Evolutionary conservation across 768 basidiomycete species (phyloP).

Genomic region (Austroboletus festivus): DNA sequence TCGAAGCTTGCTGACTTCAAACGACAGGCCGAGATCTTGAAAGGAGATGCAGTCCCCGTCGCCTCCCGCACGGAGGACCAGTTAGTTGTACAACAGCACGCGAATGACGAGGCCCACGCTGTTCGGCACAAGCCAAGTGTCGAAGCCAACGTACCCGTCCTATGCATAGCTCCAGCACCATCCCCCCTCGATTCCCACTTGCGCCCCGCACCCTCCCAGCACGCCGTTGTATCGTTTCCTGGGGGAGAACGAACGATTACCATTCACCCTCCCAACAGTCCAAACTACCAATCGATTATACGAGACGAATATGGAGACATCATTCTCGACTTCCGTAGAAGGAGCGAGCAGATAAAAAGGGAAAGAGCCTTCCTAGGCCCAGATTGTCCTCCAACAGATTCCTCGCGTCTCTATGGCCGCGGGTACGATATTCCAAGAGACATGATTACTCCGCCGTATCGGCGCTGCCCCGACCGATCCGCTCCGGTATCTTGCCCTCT

Average conservation of each 20-base stretch:
- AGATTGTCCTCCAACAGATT: no score
- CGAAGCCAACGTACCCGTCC: neutral
- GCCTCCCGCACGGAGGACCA: conserved; percentile 2
- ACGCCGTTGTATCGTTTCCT: conserved; percentile 15
- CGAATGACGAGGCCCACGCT: conserved; percentile 1
- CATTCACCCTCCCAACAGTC: conserved; percentile 17
- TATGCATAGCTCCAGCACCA: neutral
- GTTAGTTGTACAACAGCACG: conserved; percentile 7
- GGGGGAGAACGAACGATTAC: conserved; percentile 22
- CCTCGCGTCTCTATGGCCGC: no score
- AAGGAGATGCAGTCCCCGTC: conserved; percentile 7
- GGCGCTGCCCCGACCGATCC: conserved; percentile 12
- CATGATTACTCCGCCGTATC: neutral
- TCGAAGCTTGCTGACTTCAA: conserved; percentile 6
- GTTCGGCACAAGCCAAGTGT: conserved; percentile 1
- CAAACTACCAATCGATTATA: conserved; percentile 11
- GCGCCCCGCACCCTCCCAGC: neutral
- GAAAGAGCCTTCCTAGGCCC: no score
- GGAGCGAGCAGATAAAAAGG: no score
- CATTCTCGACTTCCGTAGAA: conserved; percentile 13
- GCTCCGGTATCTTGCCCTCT: neutral
- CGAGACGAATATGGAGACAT: conserved; percentile 17
- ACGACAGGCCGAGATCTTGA: neutral
- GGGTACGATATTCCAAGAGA: neutral
- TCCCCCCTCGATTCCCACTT: neutral